Evolutionary conservation across 768 basidiomycete species (phyloP).

Genomic region (Xerocomus potaroensis): DNA sequence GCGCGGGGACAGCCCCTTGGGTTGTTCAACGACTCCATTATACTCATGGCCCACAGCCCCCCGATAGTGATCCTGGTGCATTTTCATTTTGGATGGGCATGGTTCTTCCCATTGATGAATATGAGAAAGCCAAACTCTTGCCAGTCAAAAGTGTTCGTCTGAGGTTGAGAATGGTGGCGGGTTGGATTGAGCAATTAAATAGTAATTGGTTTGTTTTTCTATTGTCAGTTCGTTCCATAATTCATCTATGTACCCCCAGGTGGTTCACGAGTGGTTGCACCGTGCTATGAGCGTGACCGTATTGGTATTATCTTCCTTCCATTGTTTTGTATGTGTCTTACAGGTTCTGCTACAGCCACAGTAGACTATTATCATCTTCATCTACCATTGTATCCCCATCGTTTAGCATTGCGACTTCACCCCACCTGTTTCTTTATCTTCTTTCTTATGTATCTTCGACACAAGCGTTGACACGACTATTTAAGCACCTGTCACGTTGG

Average conservation of each 20-base stretch:
- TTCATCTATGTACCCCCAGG: conserved; percentile 41
- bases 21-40: conserved; percentile 81
- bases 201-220: conserved; percentile 44
- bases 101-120: conserved; percentile 88
- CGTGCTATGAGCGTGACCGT: conserved; percentile 37
- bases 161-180: conserved; percentile 78
- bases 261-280: conserved; percentile 74
- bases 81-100: conserved; percentile 91
- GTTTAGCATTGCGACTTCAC: neutral
- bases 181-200: conserved; percentile 87
- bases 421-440: neutral
- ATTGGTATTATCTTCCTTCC: conserved; percentile 11
- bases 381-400: conserved; percentile 13
- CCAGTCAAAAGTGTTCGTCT: conserved; percentile 76
- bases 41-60: conserved; percentile 74
- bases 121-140: conserved; percentile 82
- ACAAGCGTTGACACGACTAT: too few relatives aligned
- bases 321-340: conserved; percentile 4
- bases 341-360: neutral
- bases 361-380: conserved; percentile 9
- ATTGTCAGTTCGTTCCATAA: conserved; percentile 5
- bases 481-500: too few relatives aligned
- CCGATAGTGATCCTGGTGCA: conserved; percentile 49
- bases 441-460: too few relatives aligned
- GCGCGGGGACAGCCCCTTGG: conserved; percentile 83